Base-by-base conservation (phyloP, 139 green algal genomes). In the Chlorella sorokiniana region DNA sequence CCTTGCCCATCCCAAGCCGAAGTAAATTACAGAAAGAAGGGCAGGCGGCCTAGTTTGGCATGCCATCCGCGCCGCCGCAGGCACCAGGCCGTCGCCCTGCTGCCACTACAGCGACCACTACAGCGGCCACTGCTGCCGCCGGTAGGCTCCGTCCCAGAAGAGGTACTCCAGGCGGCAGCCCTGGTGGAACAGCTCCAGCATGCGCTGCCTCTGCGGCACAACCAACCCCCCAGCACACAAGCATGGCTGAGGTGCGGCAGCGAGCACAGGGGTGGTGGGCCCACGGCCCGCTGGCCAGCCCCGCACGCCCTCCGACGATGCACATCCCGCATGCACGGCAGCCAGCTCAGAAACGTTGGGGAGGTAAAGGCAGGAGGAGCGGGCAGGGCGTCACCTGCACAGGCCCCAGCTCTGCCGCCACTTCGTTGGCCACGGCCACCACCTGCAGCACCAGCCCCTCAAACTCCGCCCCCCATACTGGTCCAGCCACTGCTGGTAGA, bases 391-490 rank as follows among this genome's bases (percentile, higher is more conserved):
- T 33, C 69, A 76, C 65, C 71, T 85, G 71, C 73, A 44, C 35
- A 0, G n/a, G 25, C 0, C 45, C 48, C 35, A 86, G 62, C 37
- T 54, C 61, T n/a, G 40, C 37, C 6, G 81, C 73, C 62, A 86
- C 45, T 73, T 83, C 81, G 23, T 86, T 68, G 42, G 76, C 76
- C 81, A 86, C 78, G 40, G 9, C 16, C 33, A 82, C 42, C 33
- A 82, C 74, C 61, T 82, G 31, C 33, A 45, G 31, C 25, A 85
- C 73, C n/a, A 68, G 48, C 7, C n/a, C 18, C 33, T 77, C 73
- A 81, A 82, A 86, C 42, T 86, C 73, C 16, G 69, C 37, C 1
- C 81, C 81, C 71, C 81, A 33, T 85, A 85, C 63, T 77, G 45
- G 33, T 78, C 72, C 41, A 85, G 81, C 81, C 81, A 85, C 20